These are phyloP conservation scores for Eremothecium sinecaudum DNA, from an alignment of 1,139 yeast species.

Conservation along the genomic window DNA sequence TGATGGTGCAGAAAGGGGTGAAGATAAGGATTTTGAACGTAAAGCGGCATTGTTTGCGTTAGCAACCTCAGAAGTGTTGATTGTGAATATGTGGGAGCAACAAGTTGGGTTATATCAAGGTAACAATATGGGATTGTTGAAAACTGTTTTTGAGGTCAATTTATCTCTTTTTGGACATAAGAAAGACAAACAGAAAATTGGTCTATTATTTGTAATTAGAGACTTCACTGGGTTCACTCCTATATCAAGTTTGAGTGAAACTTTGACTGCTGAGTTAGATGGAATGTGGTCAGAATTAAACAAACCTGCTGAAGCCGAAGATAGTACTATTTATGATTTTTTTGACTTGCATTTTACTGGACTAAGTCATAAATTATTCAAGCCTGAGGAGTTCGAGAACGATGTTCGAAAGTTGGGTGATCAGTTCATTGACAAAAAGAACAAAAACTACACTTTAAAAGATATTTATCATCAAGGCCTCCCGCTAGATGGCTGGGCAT, in stretches of 20 bases:
- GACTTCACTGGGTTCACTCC: conserved; percentile 91
- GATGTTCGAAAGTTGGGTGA: conserved; percentile 62
- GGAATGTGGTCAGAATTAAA: conserved; percentile 70
- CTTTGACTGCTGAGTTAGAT: conserved; percentile 59
- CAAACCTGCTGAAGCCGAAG: conserved; percentile 57
- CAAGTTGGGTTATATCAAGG: conserved; percentile 97
- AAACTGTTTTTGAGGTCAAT: conserved; percentile 94
- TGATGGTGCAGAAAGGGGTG: conserved; percentile 96
- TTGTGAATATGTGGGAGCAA: conserved; percentile 93
- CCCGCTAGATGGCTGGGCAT: conserved; percentile 94
- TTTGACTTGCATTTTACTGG: conserved; percentile 80
- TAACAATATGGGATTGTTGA: conserved; percentile 89
- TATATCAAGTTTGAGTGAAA: conserved; percentile 54
- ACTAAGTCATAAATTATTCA: conserved; percentile 76
- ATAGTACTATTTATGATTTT: conserved; percentile 55
- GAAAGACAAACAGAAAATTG: conserved; percentile 46
- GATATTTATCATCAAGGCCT: conserved; percentile 71
- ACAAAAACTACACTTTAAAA: conserved; percentile 42
- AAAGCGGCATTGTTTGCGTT: conserved; percentile 92
- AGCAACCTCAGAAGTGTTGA: conserved; percentile 82
- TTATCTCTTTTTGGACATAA: conserved; percentile 54
- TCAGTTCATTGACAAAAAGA: conserved; percentile 28
- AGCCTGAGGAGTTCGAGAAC: conserved; percentile 58
- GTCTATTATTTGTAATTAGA: conserved; percentile 78
- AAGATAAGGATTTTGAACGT: conserved; percentile 95